Evolutionary conservation across 148 eudicot species (phyloP).

Genomic region (Rheum nobile): DNA sequence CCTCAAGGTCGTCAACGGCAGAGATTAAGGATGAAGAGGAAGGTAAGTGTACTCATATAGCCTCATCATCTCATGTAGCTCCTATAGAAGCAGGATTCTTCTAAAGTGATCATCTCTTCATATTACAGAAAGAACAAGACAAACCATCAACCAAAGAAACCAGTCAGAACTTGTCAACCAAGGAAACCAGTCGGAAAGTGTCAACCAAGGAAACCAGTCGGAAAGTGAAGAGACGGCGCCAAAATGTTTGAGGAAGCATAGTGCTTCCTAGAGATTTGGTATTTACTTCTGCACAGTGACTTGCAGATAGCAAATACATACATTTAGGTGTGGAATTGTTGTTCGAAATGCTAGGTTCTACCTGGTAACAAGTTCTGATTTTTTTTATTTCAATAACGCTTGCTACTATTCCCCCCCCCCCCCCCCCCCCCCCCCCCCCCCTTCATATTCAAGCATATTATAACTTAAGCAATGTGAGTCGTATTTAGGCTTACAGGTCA

Average conservation of each 20-base stretch:
- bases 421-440: no score
- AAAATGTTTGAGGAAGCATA: not conserved
- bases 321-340: not conserved
- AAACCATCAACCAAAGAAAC: not conserved
- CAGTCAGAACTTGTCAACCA: not conserved
- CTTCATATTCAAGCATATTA: no score
- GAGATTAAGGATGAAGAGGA: slow-evolving; percentile 38
- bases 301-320: not conserved
- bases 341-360: not conserved
- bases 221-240: not conserved
- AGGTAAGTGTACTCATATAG: slow-evolving; percentile 28
- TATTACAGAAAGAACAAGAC: not conserved
- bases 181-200: not conserved
- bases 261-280: not conserved
- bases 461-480: no score
- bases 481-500: no score
- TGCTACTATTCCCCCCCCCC: not conserved
- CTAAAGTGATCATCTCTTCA: not conserved
- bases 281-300: not conserved
- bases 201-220: not conserved
- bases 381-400: not conserved
- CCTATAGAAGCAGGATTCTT: not conserved
- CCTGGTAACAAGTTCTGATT: not conserved
- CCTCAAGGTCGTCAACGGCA: slow-evolving; percentile 60
- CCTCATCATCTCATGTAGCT: not conserved